A percentile compares a stretch with the other conserved stretches of the same genome.
These are phyloP conservation scores for Coffea eugenioides DNA, from an alignment of 257 asterid genomes.

Conservation along the genomic window DNA sequence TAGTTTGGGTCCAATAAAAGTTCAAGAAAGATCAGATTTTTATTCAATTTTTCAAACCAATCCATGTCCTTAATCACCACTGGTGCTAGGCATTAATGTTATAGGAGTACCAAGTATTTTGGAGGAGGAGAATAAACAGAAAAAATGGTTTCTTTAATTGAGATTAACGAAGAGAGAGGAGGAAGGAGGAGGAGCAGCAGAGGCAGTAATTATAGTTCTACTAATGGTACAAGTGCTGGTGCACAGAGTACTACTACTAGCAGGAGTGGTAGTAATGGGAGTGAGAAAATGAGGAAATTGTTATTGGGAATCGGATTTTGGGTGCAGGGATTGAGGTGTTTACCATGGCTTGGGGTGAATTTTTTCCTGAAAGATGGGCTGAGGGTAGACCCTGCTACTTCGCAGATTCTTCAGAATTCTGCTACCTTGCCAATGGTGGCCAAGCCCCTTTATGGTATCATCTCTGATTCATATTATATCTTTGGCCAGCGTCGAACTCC, in stretches of 20 bases:
- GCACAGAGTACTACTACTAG: not conserved
- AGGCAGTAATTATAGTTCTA: constrained; percentile 6
- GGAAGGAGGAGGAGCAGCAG: constrained; percentile 22
- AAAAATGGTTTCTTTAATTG: constrained; percentile 19
- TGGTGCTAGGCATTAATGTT: not conserved
- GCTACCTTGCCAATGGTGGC: constrained; percentile 94
- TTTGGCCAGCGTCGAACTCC: constrained; percentile 94
- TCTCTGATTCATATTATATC: constrained; percentile 83
- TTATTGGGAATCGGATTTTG: constrained; percentile 77
- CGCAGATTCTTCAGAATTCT: constrained; percentile 91
- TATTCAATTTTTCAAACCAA: not conserved
- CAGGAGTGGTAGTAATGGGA: not conserved
- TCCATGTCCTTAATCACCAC: not conserved
- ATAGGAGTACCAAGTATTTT: not conserved
- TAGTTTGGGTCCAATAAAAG: not conserved
- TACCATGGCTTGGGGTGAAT: constrained; percentile 93
- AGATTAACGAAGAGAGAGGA: constrained; percentile 19
- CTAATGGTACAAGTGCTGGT: constrained; percentile 6
- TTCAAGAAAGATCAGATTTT: not conserved
- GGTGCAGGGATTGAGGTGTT: constrained; percentile 93
- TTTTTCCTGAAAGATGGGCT: constrained; percentile 90
- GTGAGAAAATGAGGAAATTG: constrained; percentile 46
- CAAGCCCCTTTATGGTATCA: constrained; percentile 77
- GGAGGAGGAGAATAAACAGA: not conserved
- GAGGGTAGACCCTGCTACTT: constrained; percentile 71